phyloP scores from a whole-genome alignment of 164 flowering plant genomes.

The Piper betle region DNA sequence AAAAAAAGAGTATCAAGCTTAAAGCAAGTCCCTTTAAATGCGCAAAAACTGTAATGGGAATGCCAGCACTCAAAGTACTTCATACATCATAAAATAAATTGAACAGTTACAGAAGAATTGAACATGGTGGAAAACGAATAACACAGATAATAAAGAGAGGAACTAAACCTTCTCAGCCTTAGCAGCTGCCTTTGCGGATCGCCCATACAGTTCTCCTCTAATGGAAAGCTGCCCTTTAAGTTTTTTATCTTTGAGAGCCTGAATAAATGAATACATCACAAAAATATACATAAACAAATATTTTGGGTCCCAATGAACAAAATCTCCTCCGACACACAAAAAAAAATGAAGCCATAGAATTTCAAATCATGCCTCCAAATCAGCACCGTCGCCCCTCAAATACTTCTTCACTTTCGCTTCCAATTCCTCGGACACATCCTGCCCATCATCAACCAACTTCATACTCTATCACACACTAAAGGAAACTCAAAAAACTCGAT shows the following conservation, averaged over 20 bases:
- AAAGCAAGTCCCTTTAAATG: no score
- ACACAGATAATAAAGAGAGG: background rate
- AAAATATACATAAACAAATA: no score
- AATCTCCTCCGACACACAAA: background rate
- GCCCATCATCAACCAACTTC: background rate
- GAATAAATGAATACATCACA: slow-evolving; percentile 5
- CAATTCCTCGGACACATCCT: slow-evolving; percentile 36
- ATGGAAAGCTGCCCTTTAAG: slow-evolving; percentile 67
- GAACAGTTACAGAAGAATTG: background rate
- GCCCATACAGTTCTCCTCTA: slow-evolving; percentile 57
- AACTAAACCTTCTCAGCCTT: slow-evolving; percentile 66
- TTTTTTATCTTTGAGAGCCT: slow-evolving; percentile 73
- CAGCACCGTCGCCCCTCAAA: slow-evolving; percentile 66
- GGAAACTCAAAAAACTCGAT: background rate
- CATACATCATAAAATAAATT: background rate
- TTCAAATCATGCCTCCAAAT: slow-evolving; percentile 44
- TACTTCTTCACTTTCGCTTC: slow-evolving; percentile 53
- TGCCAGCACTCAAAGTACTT: no score
- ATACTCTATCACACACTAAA: background rate
- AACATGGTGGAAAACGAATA: background rate
- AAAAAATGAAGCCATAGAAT: background rate
- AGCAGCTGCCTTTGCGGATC: slow-evolving; percentile 79
- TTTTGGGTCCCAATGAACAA: background rate
- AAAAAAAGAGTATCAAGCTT: no score
- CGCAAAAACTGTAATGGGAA: no score